These are phyloP conservation scores for Penstemon davidsonii DNA, from an alignment of 257 asterid genomes.

Conservation along the genomic window DNA sequence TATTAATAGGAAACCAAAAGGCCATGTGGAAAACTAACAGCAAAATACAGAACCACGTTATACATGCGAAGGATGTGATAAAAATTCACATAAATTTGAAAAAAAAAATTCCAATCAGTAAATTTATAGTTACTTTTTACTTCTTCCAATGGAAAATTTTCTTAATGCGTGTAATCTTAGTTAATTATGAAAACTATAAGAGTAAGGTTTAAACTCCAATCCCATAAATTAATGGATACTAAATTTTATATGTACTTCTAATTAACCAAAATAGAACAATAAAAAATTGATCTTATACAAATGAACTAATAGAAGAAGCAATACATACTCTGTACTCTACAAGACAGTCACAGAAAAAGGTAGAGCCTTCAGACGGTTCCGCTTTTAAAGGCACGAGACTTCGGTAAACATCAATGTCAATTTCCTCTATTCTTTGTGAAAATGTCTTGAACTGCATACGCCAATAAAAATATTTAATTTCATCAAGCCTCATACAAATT, in stretches of 20 bases:
- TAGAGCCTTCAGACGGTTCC: conserved; percentile 71
- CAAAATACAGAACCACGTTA: neutral
- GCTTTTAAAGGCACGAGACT: conserved; percentile 62
- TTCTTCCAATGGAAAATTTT: neutral
- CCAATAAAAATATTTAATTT: conserved; percentile 19
- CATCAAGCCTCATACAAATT: neutral
- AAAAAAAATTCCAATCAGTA: neutral
- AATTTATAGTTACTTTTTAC: neutral
- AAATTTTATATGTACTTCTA: neutral
- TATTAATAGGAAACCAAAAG: neutral
- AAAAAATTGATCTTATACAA: neutral
- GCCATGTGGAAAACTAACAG: neutral
- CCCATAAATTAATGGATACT: neutral
- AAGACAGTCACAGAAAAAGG: conserved; percentile 80
- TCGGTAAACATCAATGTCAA: conserved; percentile 69
- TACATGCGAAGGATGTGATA: too few relatives aligned
- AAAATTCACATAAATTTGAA: neutral
- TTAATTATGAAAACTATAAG: too few relatives aligned
- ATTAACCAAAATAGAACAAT: neutral
- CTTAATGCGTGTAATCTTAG: neutral
- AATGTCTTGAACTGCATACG: conserved; percentile 67
- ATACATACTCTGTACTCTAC: conserved; percentile 64
- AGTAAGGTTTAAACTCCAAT: too few relatives aligned
- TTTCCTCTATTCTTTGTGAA: conserved; percentile 61
- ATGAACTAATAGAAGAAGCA: neutral